Evolutionary conservation across 1,284 basidiomycete species (phyloP), one percentile per base, ranked within the genome.

Genomic region (Coniophora puteana): DNA sequence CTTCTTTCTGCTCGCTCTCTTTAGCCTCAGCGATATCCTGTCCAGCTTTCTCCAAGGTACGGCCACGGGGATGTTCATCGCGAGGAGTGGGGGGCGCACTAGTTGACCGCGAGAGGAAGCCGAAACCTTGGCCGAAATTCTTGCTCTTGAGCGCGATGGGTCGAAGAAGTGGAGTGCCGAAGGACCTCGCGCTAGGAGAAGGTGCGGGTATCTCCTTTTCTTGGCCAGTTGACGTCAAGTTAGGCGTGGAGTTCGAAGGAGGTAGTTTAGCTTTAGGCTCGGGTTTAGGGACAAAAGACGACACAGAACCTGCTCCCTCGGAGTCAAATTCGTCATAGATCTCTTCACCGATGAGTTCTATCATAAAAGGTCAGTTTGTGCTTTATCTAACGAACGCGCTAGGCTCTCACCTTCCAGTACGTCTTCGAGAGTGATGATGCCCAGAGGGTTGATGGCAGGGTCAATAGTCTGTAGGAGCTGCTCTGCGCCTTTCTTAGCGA

Each of bases 401-500:
- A 22, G 12, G 20, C 8, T 33, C 53, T 29, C 44, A 84, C 88
- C 84, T 76, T 95, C 92, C 8, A 95, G 71, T 13, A 95, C 89
- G 51, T 95, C 92, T 61, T 95, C 93, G 3, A 95, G 73, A 1
- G 93, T 95, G 50, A 95, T 94, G 58, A 95, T 92, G 45, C 93
- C 93, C 18, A 95, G 69, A 2, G 91, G 91, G 71, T 80, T 83
- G 23, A 87, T 71, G 22, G 81, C 76, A 1, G 75, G 83, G 58
- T 83, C 87, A 35, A 88, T 75, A 37, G 74, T 76, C 66, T 85
- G 80, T 55, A 90, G 66, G 63, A 91, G 89, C 75, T 84, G 78
- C 23, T 82, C 77, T 18, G 84, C 85, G 36, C 74, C 75, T 48
- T 78, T 74, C 52, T 83, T 78, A 4, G 78, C 74, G 39, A 93